Conservation (phyloP, 2,329 filamentous ascomycete genomes). For the Fusarium phyllophilum region DNA sequence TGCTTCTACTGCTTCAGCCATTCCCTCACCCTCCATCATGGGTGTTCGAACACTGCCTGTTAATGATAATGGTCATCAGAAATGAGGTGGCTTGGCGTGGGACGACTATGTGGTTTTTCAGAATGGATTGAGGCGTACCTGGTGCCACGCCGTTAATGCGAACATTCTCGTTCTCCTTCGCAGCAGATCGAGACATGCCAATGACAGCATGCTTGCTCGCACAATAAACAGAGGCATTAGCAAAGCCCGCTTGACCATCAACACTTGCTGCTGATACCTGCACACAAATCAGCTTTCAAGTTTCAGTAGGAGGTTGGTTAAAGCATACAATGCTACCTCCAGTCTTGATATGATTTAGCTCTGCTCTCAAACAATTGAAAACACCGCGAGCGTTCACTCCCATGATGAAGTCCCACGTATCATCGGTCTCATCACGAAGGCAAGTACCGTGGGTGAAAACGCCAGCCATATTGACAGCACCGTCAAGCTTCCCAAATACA, state of each 20-base stretch:
- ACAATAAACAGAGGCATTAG: not conserved
- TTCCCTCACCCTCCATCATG: not conserved
- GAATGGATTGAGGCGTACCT: not conserved
- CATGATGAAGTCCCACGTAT: not conserved
- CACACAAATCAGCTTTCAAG: not conserved
- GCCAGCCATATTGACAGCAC: not conserved
- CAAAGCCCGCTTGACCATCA: not conserved
- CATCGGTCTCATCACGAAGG: not conserved
- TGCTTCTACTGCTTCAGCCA: not conserved
- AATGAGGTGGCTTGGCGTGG: too few species aligned
- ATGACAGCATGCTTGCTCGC: not conserved
- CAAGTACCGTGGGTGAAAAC: not conserved
- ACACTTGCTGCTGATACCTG: not conserved
- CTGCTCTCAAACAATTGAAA: not conserved
- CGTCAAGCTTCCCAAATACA: not conserved
- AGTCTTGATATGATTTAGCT: not conserved
- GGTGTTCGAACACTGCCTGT: not conserved
- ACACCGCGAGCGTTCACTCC: not conserved
- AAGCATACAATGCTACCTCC: not conserved
- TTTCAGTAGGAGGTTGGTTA: accelerated
- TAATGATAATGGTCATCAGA: not conserved
- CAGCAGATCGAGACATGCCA: not conserved
- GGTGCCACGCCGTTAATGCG: not conserved
- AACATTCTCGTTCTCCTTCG: not conserved
- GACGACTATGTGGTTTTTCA: not conserved